A percentile compares a stretch with the other conserved stretches of the same genome.
phyloP scores from a whole-genome alignment of 306 rosid species.

The Medicago truncatula region MtrunA17r5.0-ANR NC_053045.1:64592001-64592500 shows the following conservation, averaged over 20 bases:
- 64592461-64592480: no score
- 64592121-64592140: conserved; percentile 53
- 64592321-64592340: conserved; percentile 50
- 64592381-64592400: conserved; percentile 87
- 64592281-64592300: no score
- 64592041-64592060: conserved; percentile 4
- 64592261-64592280: conserved; percentile 44
- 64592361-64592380: conserved; percentile 90
- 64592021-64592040: conserved; percentile 38
- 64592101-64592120: conserved; percentile 52
- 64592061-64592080: no score
- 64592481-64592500: no score
- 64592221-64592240: conserved; percentile 46
- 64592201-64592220: conserved; percentile 59
- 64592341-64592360: conserved; percentile 36
- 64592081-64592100: conserved; percentile 42
- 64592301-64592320: conserved; percentile 80
- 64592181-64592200: conserved; percentile 78
- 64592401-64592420: conserved; percentile 69
- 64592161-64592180: conserved; percentile 89
- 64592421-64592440: neutral
- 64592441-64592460: no score
- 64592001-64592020: conserved; percentile 60
- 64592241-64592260: conserved; percentile 39
- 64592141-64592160: conserved; percentile 83